Percentiles rank a stretch among this genome's conserved stretches.
Evolutionary conservation across 768 basidiomycete species (phyloP).

Genomic region (Auriscalpium vulgare): DNA sequence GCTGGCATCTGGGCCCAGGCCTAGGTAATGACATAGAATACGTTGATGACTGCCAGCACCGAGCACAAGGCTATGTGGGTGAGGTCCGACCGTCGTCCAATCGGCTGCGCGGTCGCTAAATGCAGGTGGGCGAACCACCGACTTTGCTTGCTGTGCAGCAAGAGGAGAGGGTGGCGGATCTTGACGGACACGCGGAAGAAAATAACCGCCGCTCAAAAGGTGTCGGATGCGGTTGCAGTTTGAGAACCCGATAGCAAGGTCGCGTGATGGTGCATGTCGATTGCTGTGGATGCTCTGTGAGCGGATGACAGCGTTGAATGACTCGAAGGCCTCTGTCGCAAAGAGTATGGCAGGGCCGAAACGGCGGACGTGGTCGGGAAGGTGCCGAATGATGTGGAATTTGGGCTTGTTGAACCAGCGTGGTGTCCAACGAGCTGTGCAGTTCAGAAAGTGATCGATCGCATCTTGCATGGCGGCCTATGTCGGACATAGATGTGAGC

Average conservation of each 20-base stretch:
- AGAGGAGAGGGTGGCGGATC: no score
- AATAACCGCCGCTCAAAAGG: slow-evolving; percentile 13
- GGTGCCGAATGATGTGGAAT: slow-evolving; percentile 22
- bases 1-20: no score
- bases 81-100: no score
- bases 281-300: slow-evolving; percentile 15
- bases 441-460: slow-evolving; percentile 16
- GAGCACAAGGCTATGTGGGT: no score
- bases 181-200: no score
- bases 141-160: no score
- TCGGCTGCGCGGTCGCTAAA: no score
- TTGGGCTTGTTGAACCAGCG: slow-evolving; percentile 22
- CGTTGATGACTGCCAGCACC: no score
- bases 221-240: slow-evolving; percentile 14
- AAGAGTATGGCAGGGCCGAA: slow-evolving; percentile 18
- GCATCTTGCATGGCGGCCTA: slow-evolving; percentile 7
- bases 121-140: no score
- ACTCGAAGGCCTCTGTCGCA: slow-evolving; percentile 21
- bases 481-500: not conserved
- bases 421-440: slow-evolving; percentile 15
- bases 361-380: slow-evolving; percentile 18
- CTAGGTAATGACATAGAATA: no score
- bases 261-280: slow-evolving; percentile 18
- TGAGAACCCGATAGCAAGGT: slow-evolving; percentile 16
- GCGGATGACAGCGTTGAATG: slow-evolving; percentile 20